Conservation (phyloP, 257 asterid species). For the Salvia hispanica region DNA sequence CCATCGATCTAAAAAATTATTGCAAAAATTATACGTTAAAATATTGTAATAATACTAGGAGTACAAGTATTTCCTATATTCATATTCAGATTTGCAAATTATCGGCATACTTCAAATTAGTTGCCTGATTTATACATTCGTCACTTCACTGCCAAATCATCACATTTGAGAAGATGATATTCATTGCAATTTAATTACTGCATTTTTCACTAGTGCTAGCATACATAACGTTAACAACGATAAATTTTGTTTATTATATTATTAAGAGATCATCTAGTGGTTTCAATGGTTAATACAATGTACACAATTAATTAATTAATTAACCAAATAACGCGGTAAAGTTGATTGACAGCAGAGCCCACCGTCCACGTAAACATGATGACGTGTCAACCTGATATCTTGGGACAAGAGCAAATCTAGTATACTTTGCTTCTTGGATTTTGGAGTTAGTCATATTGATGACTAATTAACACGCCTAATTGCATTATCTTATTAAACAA, state of each 20-base stretch:
- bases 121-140: too few relatives aligned
- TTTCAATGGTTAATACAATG: constrained; percentile 8
- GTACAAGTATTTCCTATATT: too few relatives aligned
- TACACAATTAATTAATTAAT: not conserved
- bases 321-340: not conserved
- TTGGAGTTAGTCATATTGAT: constrained; percentile 27
- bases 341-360: constrained; percentile 26
- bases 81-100: too few relatives aligned
- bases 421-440: constrained; percentile 22
- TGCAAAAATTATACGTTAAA: too few relatives aligned
- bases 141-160: too few relatives aligned
- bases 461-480: not conserved
- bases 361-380: constrained; percentile 31
- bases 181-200: not conserved
- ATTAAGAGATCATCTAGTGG: not conserved
- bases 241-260: not conserved
- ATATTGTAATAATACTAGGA: too few relatives aligned
- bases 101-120: too few relatives aligned
- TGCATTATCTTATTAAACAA: not conserved
- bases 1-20: not conserved
- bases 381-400: constrained; percentile 12
- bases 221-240: not conserved
- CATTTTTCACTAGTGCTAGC: not conserved
- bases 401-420: constrained; percentile 34
- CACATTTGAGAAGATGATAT: too few relatives aligned